Evolutionary conservation across 192 early-diverging fungal genomes (phyloP), one percentile per base, ranked within the genome.

Genomic region (Coemansia sp.): DNA sequence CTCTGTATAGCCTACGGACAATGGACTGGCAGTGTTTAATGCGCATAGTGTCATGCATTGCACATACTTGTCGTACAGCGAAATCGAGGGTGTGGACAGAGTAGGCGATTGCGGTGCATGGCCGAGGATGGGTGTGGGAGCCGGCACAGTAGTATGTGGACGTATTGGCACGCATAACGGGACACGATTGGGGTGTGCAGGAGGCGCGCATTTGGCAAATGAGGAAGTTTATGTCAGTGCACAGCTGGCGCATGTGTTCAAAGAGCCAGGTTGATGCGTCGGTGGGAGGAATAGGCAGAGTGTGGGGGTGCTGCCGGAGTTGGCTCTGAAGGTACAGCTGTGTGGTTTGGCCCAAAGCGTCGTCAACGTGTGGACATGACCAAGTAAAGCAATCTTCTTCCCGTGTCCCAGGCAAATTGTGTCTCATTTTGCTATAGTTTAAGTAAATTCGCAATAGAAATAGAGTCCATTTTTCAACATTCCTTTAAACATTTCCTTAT

Each of bases 81-180:
- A 88, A 88, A 72, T 98, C 93, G 65, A 97, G 75, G 1, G 94
- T 96, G 78, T 98, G 96, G 14, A 95, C 88, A 32, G 91, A 85
- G 68, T 98, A 98, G 57, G 94, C 91, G 20, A 97, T 88, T 2
- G 96, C 96, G 32, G 85, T 85, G 63, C 96, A 98, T 84, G 92
- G 66, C 10, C 59, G 16, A 16, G 75, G 95, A 82, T 83, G 73
- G 26, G 85, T 82, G 61, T 98, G 97, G 52, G 7, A 26, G 8
- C 90, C 91, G 3, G 97, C 97, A 66, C 96, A 98, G 27, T 94
- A 87, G 73, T 93, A 98, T 59, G 89, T 82, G 85, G 90, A 93
- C 27, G 93, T 94, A 41, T 88, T 85, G 2, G 95, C 94, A 58
- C 93, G 90, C 97, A 98, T 98, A 43, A 94, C 88, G 1, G 92